These are phyloP conservation scores for Hygrophoropsis aurantiaca DNA, from an alignment of 768 basidiomycete species.

Conservation along the genomic window DNA sequence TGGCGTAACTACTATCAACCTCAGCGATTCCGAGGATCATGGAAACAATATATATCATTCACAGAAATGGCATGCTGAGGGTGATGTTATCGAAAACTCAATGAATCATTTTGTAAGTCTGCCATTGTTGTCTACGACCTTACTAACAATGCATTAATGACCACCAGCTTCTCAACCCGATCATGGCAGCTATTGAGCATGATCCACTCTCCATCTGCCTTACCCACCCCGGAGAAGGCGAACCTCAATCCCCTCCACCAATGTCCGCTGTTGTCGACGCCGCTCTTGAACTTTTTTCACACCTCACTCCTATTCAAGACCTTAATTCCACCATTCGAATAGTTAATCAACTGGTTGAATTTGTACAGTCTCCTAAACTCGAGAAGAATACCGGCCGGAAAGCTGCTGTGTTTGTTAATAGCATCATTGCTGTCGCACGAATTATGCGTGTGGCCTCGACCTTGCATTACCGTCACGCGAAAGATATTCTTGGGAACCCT, in stretches of 20 bases:
- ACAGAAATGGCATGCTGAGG: constrained; percentile 49
- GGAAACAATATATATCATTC: constrained; percentile 5
- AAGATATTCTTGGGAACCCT: constrained; percentile 64
- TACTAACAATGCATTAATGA: not conserved
- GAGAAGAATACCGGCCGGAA: constrained; percentile 87
- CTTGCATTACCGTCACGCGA: constrained; percentile 53
- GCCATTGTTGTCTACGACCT: not conserved
- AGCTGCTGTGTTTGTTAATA: constrained; percentile 81
- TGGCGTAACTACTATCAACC: constrained; percentile 75
- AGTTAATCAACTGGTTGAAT: constrained; percentile 61
- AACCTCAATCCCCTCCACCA: constrained; percentile 65
- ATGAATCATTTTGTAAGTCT: constrained; percentile 73
- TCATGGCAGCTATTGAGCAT: constrained; percentile 83
- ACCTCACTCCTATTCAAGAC: constrained; percentile 78
- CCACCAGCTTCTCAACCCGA: constrained; percentile 54
- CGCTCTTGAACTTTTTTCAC: constrained; percentile 83
- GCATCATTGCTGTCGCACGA: constrained; percentile 69
- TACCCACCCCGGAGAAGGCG: constrained; percentile 40
- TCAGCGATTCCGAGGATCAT: constrained; percentile 44
- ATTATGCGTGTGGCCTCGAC: constrained; percentile 60
- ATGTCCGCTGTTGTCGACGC: constrained; percentile 84
- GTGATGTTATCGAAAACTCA: constrained; percentile 77
- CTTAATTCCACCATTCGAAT: constrained; percentile 51
- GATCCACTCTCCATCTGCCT: constrained; percentile 76
- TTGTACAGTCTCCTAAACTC: constrained; percentile 69